These are phyloP conservation scores for Metroxylon sagu DNA, from an alignment of 176 grass and related monocot genomes.

Conservation along the genomic window DNA sequence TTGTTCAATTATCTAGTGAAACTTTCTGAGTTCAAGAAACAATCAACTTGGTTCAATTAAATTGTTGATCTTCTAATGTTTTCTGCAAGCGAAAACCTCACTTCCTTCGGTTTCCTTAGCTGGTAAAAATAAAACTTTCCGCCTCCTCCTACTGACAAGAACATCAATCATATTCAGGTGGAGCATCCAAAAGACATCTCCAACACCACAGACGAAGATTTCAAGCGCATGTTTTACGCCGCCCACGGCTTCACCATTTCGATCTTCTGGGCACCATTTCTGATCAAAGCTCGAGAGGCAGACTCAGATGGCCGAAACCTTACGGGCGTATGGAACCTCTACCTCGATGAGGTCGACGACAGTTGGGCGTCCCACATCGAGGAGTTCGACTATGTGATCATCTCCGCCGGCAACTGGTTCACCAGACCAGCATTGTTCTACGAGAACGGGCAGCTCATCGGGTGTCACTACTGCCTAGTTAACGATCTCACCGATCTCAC, in stretches of 20 bases:
- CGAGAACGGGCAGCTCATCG: conserved; percentile 21
- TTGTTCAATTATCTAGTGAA: too few species aligned
- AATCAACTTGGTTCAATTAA: too few species aligned
- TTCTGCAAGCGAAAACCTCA: too few species aligned
- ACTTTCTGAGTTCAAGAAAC: too few species aligned
- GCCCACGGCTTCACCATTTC: conserved; percentile 40
- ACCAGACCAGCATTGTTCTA: conserved; percentile 36
- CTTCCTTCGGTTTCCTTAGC: too few species aligned
- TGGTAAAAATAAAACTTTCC: too few species aligned
- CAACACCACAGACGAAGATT: conserved; percentile 32
- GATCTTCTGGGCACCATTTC: conserved; percentile 57
- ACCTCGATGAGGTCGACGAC: conserved; percentile 50
- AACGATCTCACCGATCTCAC: conserved; percentile 28
- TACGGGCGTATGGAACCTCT: conserved; percentile 34
- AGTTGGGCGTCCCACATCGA: conserved; percentile 27
- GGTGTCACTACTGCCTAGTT: conserved; percentile 21
- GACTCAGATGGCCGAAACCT: conserved; percentile 14
- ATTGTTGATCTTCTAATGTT: too few species aligned
- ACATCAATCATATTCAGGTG: neutral
- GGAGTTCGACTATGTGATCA: conserved; percentile 22
- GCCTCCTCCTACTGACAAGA: too few species aligned
- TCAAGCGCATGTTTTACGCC: conserved; percentile 34
- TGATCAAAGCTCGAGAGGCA: conserved; percentile 30
- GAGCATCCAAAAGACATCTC: conserved; percentile 20
- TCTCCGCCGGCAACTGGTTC: conserved; percentile 55